A percentile compares a stretch with the other conserved stretches of the same genome.
phyloP scores from a whole-genome alignment of 768 basidiomycete species.

The Boletus rubropictus region DNA sequence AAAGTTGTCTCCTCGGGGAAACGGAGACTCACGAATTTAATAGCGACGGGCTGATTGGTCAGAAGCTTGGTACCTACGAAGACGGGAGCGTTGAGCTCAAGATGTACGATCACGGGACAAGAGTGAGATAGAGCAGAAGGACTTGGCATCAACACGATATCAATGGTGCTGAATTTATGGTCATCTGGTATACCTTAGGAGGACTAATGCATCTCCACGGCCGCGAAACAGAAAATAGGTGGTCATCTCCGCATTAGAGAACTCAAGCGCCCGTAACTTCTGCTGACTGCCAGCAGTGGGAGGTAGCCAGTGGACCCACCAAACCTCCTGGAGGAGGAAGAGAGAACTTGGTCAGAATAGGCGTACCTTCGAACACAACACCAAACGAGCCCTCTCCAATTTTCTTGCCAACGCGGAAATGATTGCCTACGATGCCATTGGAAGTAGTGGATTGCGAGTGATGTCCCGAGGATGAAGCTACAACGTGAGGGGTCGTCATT shows the following conservation, averaged over 20 bases:
- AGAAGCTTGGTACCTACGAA: conserved; percentile 75
- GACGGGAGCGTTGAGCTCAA: conserved; percentile 12
- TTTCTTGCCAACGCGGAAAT: conserved; percentile 93
- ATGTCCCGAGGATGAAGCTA: conserved; percentile 70
- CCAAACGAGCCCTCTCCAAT: conserved; percentile 99
- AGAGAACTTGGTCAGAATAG: not conserved
- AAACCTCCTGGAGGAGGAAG: not conserved
- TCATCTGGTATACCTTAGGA: conserved; percentile 4
- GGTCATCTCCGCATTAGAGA: conserved; percentile 1
- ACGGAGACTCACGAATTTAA: conserved; percentile 79
- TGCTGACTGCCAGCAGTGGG: conserved; percentile 2
- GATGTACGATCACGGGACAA: conserved; percentile 1
- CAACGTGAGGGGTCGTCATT: conserved; percentile 82
- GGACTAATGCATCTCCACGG: conserved; percentile 4
- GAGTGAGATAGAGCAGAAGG: not conserved
- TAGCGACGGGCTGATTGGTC: conserved; percentile 83
- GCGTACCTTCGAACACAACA: conserved; percentile 90
- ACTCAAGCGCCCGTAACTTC: conserved; percentile 12
- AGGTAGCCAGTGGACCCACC: not conserved
- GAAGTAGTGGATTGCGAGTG: conserved; percentile 56
- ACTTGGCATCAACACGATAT: conserved; percentile 7
- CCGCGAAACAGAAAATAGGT: conserved; percentile 3
- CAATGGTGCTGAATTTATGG: not conserved
- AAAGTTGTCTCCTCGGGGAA: conserved; percentile 6
- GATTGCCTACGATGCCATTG: conserved; percentile 72